phyloP scores from a whole-genome alignment of 1,139 yeast species.

The Taphrina confusa region DNA sequence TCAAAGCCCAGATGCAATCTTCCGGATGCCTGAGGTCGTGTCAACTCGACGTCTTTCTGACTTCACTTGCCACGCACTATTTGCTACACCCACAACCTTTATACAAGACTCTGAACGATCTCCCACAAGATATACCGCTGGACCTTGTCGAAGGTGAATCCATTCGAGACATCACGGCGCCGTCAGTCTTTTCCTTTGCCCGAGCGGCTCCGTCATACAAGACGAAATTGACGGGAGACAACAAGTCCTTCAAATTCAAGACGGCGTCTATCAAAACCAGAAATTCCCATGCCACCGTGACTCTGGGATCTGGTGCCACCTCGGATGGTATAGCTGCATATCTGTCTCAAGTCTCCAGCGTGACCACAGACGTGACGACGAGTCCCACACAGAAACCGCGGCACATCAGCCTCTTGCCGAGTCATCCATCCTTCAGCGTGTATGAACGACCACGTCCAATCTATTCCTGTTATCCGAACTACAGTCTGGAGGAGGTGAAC shows the following conservation, averaged over 20 bases:
- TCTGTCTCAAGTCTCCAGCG: background rate
- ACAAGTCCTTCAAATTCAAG: background rate
- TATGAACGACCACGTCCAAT: background rate
- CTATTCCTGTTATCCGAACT: slow-evolving; percentile 5
- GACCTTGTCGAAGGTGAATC: background rate
- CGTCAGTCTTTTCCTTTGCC: slow-evolving; percentile 4
- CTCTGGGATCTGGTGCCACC: slow-evolving; percentile 9
- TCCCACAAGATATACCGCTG: background rate
- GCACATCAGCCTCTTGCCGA: slow-evolving; percentile 5
- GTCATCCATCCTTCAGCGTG: background rate
- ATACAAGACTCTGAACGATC: background rate
- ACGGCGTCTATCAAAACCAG: background rate
- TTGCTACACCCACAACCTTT: background rate
- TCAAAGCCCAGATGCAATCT: background rate
- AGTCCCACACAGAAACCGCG: slow-evolving; percentile 1
- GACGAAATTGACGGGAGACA: background rate
- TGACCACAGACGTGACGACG: background rate
- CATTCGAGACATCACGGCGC: background rate
- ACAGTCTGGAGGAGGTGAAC: background rate
- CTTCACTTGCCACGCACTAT: background rate
- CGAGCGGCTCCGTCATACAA: background rate
- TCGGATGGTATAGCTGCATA: background rate
- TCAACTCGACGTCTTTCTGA: background rate
- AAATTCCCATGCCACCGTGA: background rate
- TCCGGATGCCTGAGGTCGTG: background rate